phyloP scores from a whole-genome alignment of 768 basidiomycete genomes.

The Kwoniella dendrophila region DNA sequence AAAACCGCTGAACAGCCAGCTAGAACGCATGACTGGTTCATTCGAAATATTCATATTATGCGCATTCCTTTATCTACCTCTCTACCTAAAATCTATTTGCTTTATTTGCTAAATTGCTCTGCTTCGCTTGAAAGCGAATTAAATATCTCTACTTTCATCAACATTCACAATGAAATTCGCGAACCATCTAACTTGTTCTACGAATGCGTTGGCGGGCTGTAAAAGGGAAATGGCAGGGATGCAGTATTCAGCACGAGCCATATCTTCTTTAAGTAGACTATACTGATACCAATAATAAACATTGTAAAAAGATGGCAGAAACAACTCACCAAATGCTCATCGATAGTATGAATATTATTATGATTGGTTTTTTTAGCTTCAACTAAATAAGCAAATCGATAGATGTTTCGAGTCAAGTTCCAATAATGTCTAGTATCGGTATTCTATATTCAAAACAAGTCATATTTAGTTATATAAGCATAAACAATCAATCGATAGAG shows the following conservation, averaged over 20 bases:
- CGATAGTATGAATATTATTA: constrained; percentile 56
- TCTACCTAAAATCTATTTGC: no score
- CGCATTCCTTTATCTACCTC: no score
- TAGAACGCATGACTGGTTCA: no score
- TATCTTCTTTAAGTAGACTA: no score
- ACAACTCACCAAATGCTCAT: constrained; percentile 51
- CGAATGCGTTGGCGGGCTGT: constrained; percentile 31
- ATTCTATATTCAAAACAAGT: not conserved
- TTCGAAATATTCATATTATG: no score
- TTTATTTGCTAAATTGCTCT: no score
- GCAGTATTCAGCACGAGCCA: no score
- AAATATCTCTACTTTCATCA: constrained; percentile 41
- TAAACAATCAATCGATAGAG: not conserved
- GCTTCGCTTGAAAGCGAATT: no score
- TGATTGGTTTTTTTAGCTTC: not conserved
- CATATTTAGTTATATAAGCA: not conserved
- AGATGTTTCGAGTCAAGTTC: constrained; percentile 51
- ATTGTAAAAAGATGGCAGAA: no score
- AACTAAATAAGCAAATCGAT: constrained; percentile 41
- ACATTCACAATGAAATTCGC: constrained; percentile 46
- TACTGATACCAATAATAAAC: not conserved
- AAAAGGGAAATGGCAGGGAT: no score
- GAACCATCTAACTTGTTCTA: constrained; percentile 50
- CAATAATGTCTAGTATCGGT: constrained; percentile 45
- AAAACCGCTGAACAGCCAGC: no score